phyloP scores from a whole-genome alignment of 2,329 filamentous ascomycete genomes.

The Xylaria sp. region DNA sequence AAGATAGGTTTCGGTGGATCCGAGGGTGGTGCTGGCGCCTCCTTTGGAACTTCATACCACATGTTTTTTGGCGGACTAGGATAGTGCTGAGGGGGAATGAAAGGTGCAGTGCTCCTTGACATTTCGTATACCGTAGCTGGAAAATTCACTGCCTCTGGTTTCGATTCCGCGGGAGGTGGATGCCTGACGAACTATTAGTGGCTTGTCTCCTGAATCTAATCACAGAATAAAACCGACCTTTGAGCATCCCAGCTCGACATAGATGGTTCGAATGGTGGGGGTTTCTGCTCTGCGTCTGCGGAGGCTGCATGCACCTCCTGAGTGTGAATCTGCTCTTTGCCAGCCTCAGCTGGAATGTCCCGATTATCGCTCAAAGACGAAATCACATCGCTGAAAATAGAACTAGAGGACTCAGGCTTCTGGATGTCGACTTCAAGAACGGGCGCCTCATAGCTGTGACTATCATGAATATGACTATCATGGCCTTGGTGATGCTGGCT shows the following conservation, averaged over 20 bases:
- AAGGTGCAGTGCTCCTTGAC: slow-evolving; percentile 76
- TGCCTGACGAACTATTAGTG: slow-evolving; percentile 55
- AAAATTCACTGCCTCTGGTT: slow-evolving; percentile 85
- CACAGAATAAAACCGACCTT: slow-evolving; percentile 46
- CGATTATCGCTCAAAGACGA: slow-evolving; percentile 46
- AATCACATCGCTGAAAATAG: slow-evolving; percentile 34
- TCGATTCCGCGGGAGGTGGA: slow-evolving; percentile 68
- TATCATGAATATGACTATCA: slow-evolving; percentile 25
- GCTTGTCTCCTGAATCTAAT: not conserved
- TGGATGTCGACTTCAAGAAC: slow-evolving; percentile 34
- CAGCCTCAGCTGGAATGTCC: slow-evolving; percentile 57
- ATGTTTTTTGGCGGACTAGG: slow-evolving; percentile 85
- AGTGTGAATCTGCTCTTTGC: slow-evolving; percentile 47
- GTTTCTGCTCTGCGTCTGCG: slow-evolving; percentile 44
- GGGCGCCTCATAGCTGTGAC: slow-evolving; percentile 24
- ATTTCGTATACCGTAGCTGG: slow-evolving; percentile 81
- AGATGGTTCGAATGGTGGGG: slow-evolving; percentile 42
- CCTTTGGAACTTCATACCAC: slow-evolving; percentile 83
- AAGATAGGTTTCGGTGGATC: slow-evolving; percentile 75
- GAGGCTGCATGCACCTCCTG: slow-evolving; percentile 46
- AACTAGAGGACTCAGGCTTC: slow-evolving; percentile 30
- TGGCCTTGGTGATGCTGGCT: slow-evolving; percentile 16
- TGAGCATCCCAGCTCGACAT: slow-evolving; percentile 59
- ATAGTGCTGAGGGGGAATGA: slow-evolving; percentile 77
- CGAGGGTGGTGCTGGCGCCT: slow-evolving; percentile 58